Evolutionary conservation across 371 early-diverging fungal genomes (phyloP), one percentile per base, ranked within the genome.

Genomic region (Mucor sp.): DNA sequence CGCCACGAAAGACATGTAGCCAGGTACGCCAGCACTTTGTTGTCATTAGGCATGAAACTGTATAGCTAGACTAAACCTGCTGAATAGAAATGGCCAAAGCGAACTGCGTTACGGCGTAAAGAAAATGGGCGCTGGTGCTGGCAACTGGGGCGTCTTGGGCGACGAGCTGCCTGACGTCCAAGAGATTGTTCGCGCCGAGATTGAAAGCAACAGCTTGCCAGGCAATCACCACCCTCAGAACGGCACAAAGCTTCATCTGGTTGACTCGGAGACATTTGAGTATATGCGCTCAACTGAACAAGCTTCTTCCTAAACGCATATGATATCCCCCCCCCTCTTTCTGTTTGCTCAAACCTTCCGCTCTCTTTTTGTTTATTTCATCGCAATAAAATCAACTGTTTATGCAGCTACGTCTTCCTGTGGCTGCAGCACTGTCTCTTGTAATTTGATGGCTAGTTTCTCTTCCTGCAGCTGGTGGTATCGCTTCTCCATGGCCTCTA

Each of bases 401-500:
- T 68, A 59, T 37, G 58, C 59, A n/a, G 39, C 43, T 32, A 58
- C 37, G 48, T 28, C 37, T 27, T 33, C 41, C 37, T 66, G 33
- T 60, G 60, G n/a, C 12, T 50, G 50, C 6, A 50, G 21, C 4
- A 50, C 23, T 23, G 50, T 50, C 25, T 72, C 58, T 35, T 67
- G 55, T 48, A 64, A 59, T 57, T 69, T 55, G 27, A 64, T 28
- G 25, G 60, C 28, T 47, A 61, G 35, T 47, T 63, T 70, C 74
- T 79, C 59, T 73, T 69, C 56, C 58, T 55, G 48, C 41, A 84
- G 58, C 28, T 57, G 56, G 9, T 68, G 25, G 62, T 72, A 83
- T 62, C 67, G 71, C 27, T 60, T 58, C 61, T 82, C 85, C 41
- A 83, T 63, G 0, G 32, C 44, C 15, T 68, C 23, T 17, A 85